Conservation (phyloP, 805 yeast species). For the Deakozyma indianensis region DNA sequence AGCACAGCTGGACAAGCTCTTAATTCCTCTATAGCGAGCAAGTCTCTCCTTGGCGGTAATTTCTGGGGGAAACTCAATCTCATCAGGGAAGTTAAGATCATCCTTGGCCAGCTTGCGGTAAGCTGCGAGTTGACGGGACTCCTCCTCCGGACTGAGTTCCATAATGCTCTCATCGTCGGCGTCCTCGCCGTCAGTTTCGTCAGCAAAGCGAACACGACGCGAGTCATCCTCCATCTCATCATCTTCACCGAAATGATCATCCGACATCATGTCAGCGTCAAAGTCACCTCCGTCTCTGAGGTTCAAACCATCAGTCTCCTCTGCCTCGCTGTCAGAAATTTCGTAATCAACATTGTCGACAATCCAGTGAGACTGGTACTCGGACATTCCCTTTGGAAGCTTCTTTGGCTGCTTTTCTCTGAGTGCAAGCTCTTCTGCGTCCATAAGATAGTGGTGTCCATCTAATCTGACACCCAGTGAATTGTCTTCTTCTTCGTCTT, state of each 20-base stretch:
- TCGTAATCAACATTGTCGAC: conserved; percentile 30
- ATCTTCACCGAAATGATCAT: conserved; percentile 16
- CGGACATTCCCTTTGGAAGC: conserved; percentile 60
- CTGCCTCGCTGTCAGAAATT: conserved; percentile 15
- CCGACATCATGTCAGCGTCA: conserved; percentile 11
- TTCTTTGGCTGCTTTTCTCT: conserved; percentile 20
- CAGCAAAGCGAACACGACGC: conserved; percentile 18
- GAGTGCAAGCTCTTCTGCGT: conserved; percentile 18
- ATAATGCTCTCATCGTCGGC: conserved; percentile 31
- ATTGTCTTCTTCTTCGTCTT: conserved; percentile 18
- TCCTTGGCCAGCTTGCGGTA: conserved; percentile 62
- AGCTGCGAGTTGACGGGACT: conserved; percentile 55
- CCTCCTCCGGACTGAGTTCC: conserved; percentile 72
- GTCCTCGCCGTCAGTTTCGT: conserved; percentile 16
- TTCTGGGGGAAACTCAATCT: conserved; percentile 66
- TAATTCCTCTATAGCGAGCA: conserved; percentile 72
- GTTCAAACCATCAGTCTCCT: conserved; percentile 10
- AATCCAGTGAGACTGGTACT: conserved; percentile 65
- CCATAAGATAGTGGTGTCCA: conserved; percentile 32
- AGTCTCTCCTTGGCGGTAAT: conserved; percentile 67
- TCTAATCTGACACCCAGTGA: conserved; percentile 39
- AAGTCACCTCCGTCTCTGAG: conserved; percentile 15
- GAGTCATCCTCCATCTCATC: conserved; percentile 4
- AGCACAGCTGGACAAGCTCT: conserved; percentile 59
- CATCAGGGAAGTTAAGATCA: conserved; percentile 91